Evolutionary conservation across 1,139 yeast genomes (phyloP).

Genomic region (Sugiyamaella neomexicana): DNA sequence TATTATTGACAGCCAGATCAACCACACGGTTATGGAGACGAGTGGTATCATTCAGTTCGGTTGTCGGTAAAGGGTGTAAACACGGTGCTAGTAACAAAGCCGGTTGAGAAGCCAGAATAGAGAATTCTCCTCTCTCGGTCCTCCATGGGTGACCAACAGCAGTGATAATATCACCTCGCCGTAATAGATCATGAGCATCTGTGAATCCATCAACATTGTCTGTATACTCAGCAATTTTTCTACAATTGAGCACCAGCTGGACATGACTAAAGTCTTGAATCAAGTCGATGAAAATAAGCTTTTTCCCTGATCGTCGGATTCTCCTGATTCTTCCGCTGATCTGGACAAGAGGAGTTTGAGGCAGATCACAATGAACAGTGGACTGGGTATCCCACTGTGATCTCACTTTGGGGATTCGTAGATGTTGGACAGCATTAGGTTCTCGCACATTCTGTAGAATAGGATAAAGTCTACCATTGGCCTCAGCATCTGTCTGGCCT

Average conservation of each 20-base stretch:
- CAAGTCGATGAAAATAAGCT: slow-evolving; percentile 65
- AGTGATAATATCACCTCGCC: slow-evolving; percentile 70
- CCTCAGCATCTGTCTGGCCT: slow-evolving; percentile 14
- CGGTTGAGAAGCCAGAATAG: slow-evolving; percentile 58
- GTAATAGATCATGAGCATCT: slow-evolving; percentile 48
- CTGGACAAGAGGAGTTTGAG: slow-evolving; percentile 23
- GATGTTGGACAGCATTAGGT: slow-evolving; percentile 1
- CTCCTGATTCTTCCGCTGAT: slow-evolving; percentile 59
- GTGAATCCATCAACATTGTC: slow-evolving; percentile 49
- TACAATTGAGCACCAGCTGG: slow-evolving; percentile 62
- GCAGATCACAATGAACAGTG: slow-evolving; percentile 19
- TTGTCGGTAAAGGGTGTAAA: slow-evolving; percentile 64
- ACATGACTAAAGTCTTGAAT: slow-evolving; percentile 56
- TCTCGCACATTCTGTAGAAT: not conserved
- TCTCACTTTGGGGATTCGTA: slow-evolving; percentile 31
- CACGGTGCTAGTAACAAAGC: slow-evolving; percentile 64
- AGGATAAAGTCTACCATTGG: slow-evolving; percentile 9
- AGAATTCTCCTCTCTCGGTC: slow-evolving; percentile 76
- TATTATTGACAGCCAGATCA: slow-evolving; percentile 64
- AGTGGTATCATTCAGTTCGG: slow-evolving; percentile 54
- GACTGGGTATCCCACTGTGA: slow-evolving; percentile 24
- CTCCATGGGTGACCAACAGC: slow-evolving; percentile 69
- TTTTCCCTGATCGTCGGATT: slow-evolving; percentile 64
- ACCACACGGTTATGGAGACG: slow-evolving; percentile 70
- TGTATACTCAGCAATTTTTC: slow-evolving; percentile 42